These are phyloP conservation scores for Candida albicans DNA, from an alignment of 1,139 yeast species.

Conservation along the genomic window DNA sequence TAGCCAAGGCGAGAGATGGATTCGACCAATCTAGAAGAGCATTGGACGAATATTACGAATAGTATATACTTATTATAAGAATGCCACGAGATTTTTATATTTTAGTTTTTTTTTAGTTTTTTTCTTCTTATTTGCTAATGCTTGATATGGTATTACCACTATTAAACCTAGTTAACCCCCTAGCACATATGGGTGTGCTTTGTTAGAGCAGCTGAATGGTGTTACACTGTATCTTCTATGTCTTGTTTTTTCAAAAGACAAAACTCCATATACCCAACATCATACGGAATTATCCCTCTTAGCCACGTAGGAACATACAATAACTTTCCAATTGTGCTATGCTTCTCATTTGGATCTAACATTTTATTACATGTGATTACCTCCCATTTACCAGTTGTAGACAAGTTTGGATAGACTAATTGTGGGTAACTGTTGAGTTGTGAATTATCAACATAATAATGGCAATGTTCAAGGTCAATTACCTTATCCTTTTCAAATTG, in stretches of 20 bases:
- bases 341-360: constrained; percentile 47
- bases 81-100: not conserved
- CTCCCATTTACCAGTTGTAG: constrained; percentile 37
- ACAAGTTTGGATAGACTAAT: constrained; percentile 13
- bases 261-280: constrained; percentile 45
- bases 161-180: not conserved
- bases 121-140: not conserved
- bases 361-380: constrained; percentile 42
- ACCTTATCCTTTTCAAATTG: constrained; percentile 56
- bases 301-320: constrained; percentile 43
- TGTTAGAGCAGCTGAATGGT: not conserved
- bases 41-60: constrained; percentile 55
- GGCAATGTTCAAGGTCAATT: constrained; percentile 46
- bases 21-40: constrained; percentile 57
- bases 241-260: constrained; percentile 32
- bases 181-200: not conserved
- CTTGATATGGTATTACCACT: not conserved
- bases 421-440: constrained; percentile 18
- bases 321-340: constrained; percentile 45
- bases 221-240: not conserved
- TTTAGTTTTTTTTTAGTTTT: not conserved
- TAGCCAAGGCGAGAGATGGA: constrained; percentile 56
- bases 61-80: not conserved
- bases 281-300: constrained; percentile 23
- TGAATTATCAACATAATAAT: constrained; percentile 59